These are phyloP conservation scores for Boletus rufocinnamomeus DNA, from an alignment of 768 basidiomycete species.

Conservation along the genomic window DNA sequence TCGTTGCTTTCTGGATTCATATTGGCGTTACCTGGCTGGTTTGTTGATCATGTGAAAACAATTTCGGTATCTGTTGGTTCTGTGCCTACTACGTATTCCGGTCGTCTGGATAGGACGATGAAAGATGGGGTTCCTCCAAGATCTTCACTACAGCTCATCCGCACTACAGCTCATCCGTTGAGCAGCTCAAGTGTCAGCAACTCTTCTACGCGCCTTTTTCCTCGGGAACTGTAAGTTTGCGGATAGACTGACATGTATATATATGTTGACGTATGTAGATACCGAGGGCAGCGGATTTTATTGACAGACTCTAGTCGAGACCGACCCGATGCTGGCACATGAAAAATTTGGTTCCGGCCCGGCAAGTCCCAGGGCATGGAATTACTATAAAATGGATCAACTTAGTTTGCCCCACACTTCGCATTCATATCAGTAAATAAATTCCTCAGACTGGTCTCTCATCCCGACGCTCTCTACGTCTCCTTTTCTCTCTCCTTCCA, in stretches of 20 bases:
- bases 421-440: background rate
- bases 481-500: conserved; percentile 13
- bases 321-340: background rate
- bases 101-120: too few species aligned
- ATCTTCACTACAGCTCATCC: too few species aligned
- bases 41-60: background rate
- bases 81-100: too few species aligned
- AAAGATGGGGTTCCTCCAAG: background rate
- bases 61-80: background rate
- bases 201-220: too few species aligned
- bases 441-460: background rate
- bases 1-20: conserved; percentile 31
- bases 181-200: too few species aligned
- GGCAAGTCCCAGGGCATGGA: background rate
- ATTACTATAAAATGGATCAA: conserved; percentile 5
- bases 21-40: background rate
- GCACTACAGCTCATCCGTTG: too few species aligned
- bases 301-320: background rate
- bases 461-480: conserved; percentile 9
- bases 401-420: background rate
- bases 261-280: background rate
- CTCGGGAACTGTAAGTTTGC: background rate
- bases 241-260: background rate
- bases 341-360: too few species aligned
- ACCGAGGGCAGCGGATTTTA: background rate